Conservation (phyloP, 371 early-diverging fungal genomes). For the Rhizomucor pusillus region DNA sequence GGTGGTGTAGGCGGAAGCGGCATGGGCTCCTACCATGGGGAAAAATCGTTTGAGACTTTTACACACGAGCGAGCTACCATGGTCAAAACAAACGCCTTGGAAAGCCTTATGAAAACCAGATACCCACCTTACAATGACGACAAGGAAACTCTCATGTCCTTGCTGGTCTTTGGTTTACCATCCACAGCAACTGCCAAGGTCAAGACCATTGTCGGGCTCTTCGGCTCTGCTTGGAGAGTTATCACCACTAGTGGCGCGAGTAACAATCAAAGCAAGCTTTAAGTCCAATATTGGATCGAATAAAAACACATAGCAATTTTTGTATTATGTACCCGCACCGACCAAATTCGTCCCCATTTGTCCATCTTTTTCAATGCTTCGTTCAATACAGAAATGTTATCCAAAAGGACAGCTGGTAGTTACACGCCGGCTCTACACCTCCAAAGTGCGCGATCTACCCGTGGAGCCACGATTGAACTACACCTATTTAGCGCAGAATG, state of each 20-base stretch:
- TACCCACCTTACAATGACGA: conserved; percentile 52
- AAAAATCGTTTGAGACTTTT: conserved; percentile 72
- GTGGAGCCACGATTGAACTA: conserved; percentile 60
- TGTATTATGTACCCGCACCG: too few species aligned
- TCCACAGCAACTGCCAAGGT: conserved; percentile 22
- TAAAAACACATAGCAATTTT: too few species aligned
- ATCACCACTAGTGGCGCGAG: conserved; percentile 2
- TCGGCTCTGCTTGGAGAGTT: conserved; percentile 29
- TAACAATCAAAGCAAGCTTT: conserved; percentile 24
- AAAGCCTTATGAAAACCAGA: conserved; percentile 39
- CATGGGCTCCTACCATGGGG: conserved; percentile 79
- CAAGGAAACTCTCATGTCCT: conserved; percentile 24
- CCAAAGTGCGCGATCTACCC: background rate
- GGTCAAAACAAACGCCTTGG: conserved; percentile 49
- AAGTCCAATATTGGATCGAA: conserved; percentile 2
- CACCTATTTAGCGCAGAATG: conserved; percentile 52
- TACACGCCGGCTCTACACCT: background rate
- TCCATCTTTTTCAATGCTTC: background rate
- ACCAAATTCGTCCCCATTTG: background rate
- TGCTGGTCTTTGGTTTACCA: conserved; percentile 32
- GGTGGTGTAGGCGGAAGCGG: conserved; percentile 88
- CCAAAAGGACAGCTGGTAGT: background rate
- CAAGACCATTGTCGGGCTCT: conserved; percentile 21
- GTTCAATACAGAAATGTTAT: background rate
- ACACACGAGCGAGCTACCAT: conserved; percentile 62